Evolutionary conservation across 129 eudicot species (phyloP).

Genomic region (Arctium minus): DNA sequence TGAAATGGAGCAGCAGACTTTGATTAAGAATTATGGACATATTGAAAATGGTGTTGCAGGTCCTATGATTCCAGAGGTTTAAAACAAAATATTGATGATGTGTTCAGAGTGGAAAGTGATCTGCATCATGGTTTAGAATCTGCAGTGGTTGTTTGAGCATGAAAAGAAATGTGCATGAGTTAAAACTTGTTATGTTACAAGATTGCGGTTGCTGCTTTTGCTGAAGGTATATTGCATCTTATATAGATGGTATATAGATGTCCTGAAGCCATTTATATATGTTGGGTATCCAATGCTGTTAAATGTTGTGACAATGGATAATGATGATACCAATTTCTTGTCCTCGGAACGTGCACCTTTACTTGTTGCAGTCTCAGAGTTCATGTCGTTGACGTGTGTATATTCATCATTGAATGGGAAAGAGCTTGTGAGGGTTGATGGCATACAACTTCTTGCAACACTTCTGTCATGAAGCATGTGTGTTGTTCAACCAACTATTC

Average conservation of each 20-base stretch:
- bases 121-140: too few species aligned
- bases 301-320: constrained; percentile 89
- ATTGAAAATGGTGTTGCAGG: too few species aligned
- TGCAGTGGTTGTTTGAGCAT: too few species aligned
- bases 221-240: constrained; percentile 92
- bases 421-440: constrained; percentile 98
- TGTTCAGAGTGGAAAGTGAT: too few species aligned
- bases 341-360: constrained; percentile 90
- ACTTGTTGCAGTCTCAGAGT: constrained; percentile 96
- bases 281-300: constrained; percentile 98
- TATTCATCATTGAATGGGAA: constrained; percentile 94
- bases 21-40: too few species aligned
- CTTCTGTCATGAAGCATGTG: constrained; percentile 95
- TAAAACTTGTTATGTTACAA: too few species aligned
- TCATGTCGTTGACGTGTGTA: constrained; percentile 94
- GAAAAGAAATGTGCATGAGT: too few species aligned
- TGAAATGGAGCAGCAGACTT: too few species aligned
- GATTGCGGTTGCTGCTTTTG: constrained; percentile 62
- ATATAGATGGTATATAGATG: constrained; percentile 79
- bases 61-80: too few species aligned
- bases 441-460: constrained; percentile 83
- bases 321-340: constrained; percentile 82
- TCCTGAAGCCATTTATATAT: constrained; percentile 87
- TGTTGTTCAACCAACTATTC: constrained; percentile 92
- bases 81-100: too few species aligned